These are phyloP conservation scores for Lactuca sativa DNA, from an alignment of 129 eudicot genomes.

Conservation along the genomic window DNA sequence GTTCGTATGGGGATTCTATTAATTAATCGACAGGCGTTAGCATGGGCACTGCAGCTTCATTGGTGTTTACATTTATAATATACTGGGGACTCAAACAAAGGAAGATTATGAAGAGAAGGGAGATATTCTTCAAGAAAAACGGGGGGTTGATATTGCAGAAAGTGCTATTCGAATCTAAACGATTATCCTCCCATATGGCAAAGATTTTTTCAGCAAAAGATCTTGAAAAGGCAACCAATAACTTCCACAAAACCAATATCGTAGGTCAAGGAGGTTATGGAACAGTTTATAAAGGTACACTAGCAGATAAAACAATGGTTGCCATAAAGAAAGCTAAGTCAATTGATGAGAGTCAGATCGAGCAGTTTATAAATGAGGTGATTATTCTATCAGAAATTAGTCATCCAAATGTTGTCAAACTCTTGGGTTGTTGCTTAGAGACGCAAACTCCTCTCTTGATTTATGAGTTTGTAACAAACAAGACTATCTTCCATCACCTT, in stretches of 20 bases:
- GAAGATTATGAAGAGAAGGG: slow-evolving; percentile 17
- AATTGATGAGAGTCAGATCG: slow-evolving; percentile 27
- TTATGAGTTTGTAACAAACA: slow-evolving; percentile 32
- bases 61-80: slow-evolving; percentile 14
- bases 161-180: slow-evolving; percentile 24
- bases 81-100: slow-evolving; percentile 23
- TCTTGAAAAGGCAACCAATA: slow-evolving; percentile 24
- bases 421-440: slow-evolving; percentile 34
- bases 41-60: slow-evolving; percentile 9
- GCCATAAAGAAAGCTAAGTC: slow-evolving; percentile 26
- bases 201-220: slow-evolving; percentile 25
- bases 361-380: slow-evolving; percentile 36
- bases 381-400: slow-evolving; percentile 33
- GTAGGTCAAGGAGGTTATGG: slow-evolving; percentile 29
- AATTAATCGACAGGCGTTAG: slow-evolving; percentile 5
- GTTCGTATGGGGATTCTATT: neutral
- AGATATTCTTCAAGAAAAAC: slow-evolving; percentile 29
- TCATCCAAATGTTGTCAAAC: slow-evolving; percentile 28
- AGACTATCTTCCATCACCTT: slow-evolving; percentile 31
- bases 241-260: slow-evolving; percentile 24
- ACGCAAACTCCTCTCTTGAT: slow-evolving; percentile 29
- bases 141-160: slow-evolving; percentile 33
- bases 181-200: slow-evolving; percentile 13
- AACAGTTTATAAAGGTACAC: slow-evolving; percentile 29
- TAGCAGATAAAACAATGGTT: slow-evolving; percentile 15